Base-by-base conservation (phyloP, 2,329 filamentous ascomycete genomes). In the Xylariaceae sp. region DNA sequence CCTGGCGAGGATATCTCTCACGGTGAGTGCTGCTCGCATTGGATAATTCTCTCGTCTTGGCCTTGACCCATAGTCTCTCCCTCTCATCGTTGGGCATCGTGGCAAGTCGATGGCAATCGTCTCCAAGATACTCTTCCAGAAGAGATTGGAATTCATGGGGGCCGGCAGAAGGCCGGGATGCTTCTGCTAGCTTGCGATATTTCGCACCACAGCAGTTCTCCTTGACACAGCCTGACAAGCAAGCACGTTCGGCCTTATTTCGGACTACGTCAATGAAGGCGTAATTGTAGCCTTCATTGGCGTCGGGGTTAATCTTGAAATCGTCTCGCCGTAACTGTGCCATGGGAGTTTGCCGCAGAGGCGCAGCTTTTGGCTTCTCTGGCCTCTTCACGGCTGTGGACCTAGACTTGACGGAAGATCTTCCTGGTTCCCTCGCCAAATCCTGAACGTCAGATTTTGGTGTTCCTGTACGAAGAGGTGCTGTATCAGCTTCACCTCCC, bases 261-360 rank as follows among this genome's bases (percentile, higher is more conserved):
- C 91, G 85, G 13, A 95, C 80, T 1, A 91, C 86, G 53, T 93
- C 87, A 1, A 79, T 75, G 65, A 84, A 96, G 11, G 90, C 89
- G 68, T 83, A 90, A 48, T 84, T 80, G 41, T 84, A 74, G 2
- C 89, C 88, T 40, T 87, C 79, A 57, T 92, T 93, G 59, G 76
- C 79, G 5, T 75, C 73, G 0, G 89, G 86, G 58, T 96, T 96
- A 61, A 94, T 76, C 66, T 87, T 93, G 75, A 96, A 97, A 69
- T 96, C 87, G 12, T 83, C 80, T 1, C 87, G 73, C 13, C 73
- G 73, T 12, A 96, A 77, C 33, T 79, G 73, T 0, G 76, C 71
- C 3, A 84, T 57, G 1, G 84, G 79, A 46, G 78, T 82, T 10
- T 75, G 67, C 45, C 90, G 82, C 14, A 89, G 75, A 1, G 75